Base-by-base conservation (phyloP, 208 protist species). In the Naegleria gruberi region DNA sequence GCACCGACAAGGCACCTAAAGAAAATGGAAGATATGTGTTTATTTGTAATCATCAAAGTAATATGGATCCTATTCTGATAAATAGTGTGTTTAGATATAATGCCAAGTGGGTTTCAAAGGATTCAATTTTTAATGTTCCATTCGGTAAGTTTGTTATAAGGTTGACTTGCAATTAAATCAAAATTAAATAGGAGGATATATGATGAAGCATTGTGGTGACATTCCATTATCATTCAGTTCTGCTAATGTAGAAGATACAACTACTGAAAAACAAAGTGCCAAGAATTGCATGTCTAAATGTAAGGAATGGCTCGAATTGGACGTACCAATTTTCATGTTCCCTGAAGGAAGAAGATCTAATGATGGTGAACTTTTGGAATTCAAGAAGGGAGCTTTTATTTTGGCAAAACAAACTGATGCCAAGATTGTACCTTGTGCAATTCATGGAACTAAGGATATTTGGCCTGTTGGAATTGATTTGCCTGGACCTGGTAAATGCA, bases 361-460 rank as follows among this genome's bases (percentile, higher is more conserved):
- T 85, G 91, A 94, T 83, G 93, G 94, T 19, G 93, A 95, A 15
- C 90, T 97, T 4, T 92, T 94, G 37, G 94, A 95, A 0, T 97
- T 97, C 90, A 94, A 95, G 46, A 93, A 94, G 19, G 96, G 96
- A 46, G 96, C 96, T 93, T 97, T 97, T 89, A 91, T 84, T 43
- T 92, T 96, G 1, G 96, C 96, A 4, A 57, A 95, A 15, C 93
- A 97, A 47, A 95, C 96, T 91, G 93, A 90, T 4, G 95, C 94
- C 42, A 91, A 92, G 19, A 96, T 97, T 90, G 92, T 97, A 41
- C 96, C 96, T 10, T 89, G 96, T 4, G 96, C 94, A 40, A 92
- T 96, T 40, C 95, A 93, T 87, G 95, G 96, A 8, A 95, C 95
- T 74, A 92, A 96, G 55, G 91, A 93, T 43, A 92, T 96, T 87